Conservation (phyloP, 2,329 filamentous ascomycete genomes). For the Aspergillus unguis region DNA sequence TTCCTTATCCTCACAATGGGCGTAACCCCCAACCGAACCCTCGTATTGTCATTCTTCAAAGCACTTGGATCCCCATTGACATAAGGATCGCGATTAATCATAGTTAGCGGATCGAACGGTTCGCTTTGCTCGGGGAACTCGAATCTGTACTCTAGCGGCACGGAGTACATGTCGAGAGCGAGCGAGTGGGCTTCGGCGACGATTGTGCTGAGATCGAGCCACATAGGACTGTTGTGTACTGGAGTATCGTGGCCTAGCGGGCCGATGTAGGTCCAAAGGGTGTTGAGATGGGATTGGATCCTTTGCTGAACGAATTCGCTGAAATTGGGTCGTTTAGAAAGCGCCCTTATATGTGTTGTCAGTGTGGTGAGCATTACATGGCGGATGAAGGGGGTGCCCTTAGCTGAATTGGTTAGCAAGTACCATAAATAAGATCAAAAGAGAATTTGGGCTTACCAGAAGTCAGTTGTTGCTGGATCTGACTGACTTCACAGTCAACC, state of each 20-base stretch:
- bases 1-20: constrained; percentile 22
- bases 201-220: constrained; percentile 22
- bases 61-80: constrained; percentile 14
- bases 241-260: constrained; percentile 21
- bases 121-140: constrained; percentile 25
- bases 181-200: constrained; percentile 28
- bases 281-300: constrained; percentile 16
- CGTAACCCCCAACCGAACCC: constrained; percentile 22
- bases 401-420: not conserved
- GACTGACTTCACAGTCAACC: constrained; percentile 22
- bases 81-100: constrained; percentile 24
- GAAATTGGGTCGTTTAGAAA: constrained; percentile 23
- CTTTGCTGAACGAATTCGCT: constrained; percentile 21
- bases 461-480: constrained; percentile 17
- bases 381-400: constrained; percentile 22
- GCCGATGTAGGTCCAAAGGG: constrained; percentile 22
- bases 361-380: constrained; percentile 21
- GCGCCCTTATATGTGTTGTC: constrained; percentile 18
- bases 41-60: constrained; percentile 13
- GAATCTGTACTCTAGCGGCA: constrained; percentile 26
- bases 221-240: constrained; percentile 13
- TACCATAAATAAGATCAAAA: too few relatives aligned
- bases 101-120: constrained; percentile 23
- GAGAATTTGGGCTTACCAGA: constrained; percentile 17
- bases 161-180: constrained; percentile 25